These are phyloP conservation scores for Eimeria necatrix DNA, from an alignment of 169 alveolate genomes.

Conservation along the genomic window DNA sequence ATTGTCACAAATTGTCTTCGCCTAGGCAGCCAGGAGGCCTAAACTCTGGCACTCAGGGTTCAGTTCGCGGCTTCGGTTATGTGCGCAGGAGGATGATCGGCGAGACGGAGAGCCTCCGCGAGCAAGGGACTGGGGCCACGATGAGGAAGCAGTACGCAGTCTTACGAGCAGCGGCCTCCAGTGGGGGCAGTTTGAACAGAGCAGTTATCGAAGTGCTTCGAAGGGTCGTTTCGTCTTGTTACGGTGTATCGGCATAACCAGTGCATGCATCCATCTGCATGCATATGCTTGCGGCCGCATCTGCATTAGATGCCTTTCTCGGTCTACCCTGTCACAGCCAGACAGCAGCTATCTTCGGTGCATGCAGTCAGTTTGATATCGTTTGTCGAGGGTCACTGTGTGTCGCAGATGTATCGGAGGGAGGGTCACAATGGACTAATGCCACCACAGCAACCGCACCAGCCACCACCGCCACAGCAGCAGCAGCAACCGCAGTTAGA, in stretches of 20 bases:
- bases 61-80: neutral
- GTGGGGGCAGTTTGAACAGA: too few species aligned
- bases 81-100: constrained; percentile 69
- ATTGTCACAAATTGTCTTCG: too few species aligned
- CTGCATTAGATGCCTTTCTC: too few species aligned
- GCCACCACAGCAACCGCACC: constrained; percentile 43
- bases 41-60: neutral
- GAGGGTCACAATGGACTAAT: constrained; percentile 27
- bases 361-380: neutral
- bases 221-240: too few species aligned
- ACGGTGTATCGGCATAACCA: too few species aligned
- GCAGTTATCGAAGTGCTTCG: too few species aligned
- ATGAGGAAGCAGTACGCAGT: constrained; percentile 57
- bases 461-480: constrained; percentile 46
- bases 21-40: neutral
- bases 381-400: neutral
- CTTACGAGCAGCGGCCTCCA: neutral
- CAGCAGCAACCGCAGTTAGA: constrained; percentile 40
- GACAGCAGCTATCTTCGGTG: too few species aligned
- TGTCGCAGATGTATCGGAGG: constrained; percentile 66
- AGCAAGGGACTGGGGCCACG: constrained; percentile 70
- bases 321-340: too few species aligned
- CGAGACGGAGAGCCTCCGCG: constrained; percentile 63
- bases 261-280: too few species aligned
- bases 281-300: too few species aligned